Conservation (phyloP, 2,329 filamentous ascomycete genomes). For the Fusarium liriodendri region DNA sequence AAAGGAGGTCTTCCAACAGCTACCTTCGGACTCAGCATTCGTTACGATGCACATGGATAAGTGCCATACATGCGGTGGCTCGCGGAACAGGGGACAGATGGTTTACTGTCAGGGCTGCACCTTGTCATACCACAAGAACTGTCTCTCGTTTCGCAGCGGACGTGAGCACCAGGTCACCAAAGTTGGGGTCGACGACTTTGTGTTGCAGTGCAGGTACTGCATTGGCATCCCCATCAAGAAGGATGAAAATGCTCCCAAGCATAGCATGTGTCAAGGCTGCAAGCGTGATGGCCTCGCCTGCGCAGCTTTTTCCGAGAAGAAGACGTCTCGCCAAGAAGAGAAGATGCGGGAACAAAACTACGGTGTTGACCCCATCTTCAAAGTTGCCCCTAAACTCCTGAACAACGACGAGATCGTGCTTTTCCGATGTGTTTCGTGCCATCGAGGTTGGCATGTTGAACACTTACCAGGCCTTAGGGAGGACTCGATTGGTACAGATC, state of each 20-base stretch:
- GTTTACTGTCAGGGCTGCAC: constrained; percentile 94
- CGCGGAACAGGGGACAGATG: constrained; percentile 69
- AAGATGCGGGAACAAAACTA: constrained; percentile 81
- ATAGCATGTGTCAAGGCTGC: constrained; percentile 80
- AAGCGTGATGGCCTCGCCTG: constrained; percentile 75
- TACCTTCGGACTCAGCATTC: constrained; percentile 74
- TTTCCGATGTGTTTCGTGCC: constrained; percentile 84
- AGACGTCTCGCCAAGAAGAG: constrained; percentile 84
- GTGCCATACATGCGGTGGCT: constrained; percentile 76
- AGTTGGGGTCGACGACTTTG: constrained; percentile 78
- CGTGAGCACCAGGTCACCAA: constrained; percentile 95
- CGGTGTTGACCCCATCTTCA: constrained; percentile 80
- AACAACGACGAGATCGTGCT: constrained; percentile 83
- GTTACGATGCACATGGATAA: constrained; percentile 72
- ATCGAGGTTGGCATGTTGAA: constrained; percentile 83
- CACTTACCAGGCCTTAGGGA: constrained; percentile 73
- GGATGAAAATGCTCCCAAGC: constrained; percentile 75
- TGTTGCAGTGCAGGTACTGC: constrained; percentile 91
- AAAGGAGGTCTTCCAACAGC: constrained; percentile 77
- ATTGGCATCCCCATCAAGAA: constrained; percentile 76
- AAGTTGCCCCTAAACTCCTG: constrained; percentile 71
- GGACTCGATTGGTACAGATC: constrained; percentile 48
- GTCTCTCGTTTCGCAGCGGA: constrained; percentile 77
- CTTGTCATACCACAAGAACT: constrained; percentile 83
- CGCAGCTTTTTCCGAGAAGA: constrained; percentile 76